A percentile compares a stretch with the other conserved stretches of the same genome.
Evolutionary conservation across 805 yeast genomes (phyloP).

Genomic region (Saturnispora dispora): DNA sequence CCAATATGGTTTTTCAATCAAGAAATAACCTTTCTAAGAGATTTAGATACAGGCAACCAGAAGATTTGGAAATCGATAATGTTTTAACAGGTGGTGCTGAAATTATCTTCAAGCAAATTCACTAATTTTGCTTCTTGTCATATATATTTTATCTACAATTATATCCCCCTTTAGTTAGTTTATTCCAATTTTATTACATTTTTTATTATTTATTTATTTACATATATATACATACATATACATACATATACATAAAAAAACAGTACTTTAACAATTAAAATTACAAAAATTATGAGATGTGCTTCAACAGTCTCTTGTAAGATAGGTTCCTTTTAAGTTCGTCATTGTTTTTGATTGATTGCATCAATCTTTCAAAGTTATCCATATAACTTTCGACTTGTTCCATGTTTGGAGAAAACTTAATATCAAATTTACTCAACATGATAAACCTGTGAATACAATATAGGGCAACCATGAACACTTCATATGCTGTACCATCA

Average conservation of each 20-base stretch:
- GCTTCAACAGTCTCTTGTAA: slow-evolving; percentile 6
- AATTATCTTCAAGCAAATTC: slow-evolving; percentile 31
- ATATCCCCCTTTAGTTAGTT: background rate
- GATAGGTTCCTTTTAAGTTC: slow-evolving; percentile 10
- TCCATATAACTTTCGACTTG: slow-evolving; percentile 22
- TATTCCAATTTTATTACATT: background rate
- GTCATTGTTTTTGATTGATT: slow-evolving; percentile 16
- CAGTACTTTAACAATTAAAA: background rate
- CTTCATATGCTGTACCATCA: slow-evolving; percentile 18
- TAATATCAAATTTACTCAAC: slow-evolving; percentile 18
- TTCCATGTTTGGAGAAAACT: slow-evolving; percentile 14
- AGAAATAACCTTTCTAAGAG: slow-evolving; percentile 63
- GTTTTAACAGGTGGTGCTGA: slow-evolving; percentile 82
- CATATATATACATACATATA: background rate
- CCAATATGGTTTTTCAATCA: slow-evolving; percentile 31
- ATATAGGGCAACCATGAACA: slow-evolving; percentile 21
- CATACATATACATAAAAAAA: background rate
- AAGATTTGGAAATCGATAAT: slow-evolving; percentile 63
- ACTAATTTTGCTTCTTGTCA: background rate
- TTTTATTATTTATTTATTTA: background rate
- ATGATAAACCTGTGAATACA: slow-evolving; percentile 23
- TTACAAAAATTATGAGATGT: background rate
- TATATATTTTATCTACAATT: background rate
- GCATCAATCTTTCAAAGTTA: slow-evolving; percentile 23
- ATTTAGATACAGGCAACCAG: slow-evolving; percentile 58